phyloP scores from a whole-genome alignment of 148 eudicot genomes.

The Vaccinium corymbosum region DNA sequence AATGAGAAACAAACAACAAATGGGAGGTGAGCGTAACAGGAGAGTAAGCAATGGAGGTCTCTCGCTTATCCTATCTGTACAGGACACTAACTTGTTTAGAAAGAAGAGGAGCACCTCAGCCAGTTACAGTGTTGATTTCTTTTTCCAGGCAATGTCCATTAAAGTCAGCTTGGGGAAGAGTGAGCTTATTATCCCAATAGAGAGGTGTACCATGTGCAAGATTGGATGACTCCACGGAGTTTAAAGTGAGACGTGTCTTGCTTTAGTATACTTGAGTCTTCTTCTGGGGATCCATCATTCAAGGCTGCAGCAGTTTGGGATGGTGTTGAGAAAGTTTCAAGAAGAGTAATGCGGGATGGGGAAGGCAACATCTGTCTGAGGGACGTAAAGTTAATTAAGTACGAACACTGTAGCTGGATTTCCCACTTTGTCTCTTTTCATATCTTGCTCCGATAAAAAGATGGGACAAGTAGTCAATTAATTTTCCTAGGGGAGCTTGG shows the following conservation, averaged over 20 bases:
- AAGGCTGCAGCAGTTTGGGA: not conserved
- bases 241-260: not conserved
- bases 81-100: not conserved
- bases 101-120: not conserved
- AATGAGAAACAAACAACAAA: not conserved
- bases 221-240: not conserved
- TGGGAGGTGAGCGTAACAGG: not conserved
- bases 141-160: not conserved
- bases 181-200: not conserved
- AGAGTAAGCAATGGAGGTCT: not conserved
- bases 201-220: not conserved
- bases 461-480: not conserved
- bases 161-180: not conserved
- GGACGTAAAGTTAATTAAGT: not conserved
- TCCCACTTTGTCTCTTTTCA: not conserved
- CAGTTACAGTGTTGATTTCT: not conserved
- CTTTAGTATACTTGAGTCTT: not conserved
- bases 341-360: not conserved
- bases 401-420: not conserved
- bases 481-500: not conserved
- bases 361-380: not conserved
- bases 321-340: not conserved
- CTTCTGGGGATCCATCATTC: not conserved
- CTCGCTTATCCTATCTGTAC: not conserved
- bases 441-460: not conserved